Evolutionary conservation across 139 green algal genomes (phyloP).

Genomic region (Ostreobium quekettii): DNA sequence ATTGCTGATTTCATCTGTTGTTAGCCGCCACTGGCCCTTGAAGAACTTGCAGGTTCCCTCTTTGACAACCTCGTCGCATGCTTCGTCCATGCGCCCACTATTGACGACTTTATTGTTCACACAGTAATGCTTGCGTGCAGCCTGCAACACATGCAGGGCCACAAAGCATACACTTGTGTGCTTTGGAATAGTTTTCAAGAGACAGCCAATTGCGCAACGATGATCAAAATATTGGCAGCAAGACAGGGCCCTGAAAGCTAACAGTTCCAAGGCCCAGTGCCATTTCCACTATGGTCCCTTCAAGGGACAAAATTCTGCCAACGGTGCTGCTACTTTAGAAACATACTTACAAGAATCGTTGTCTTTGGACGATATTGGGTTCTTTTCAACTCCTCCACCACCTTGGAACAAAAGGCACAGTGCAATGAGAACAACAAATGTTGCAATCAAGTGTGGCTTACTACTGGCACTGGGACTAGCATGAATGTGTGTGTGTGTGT

Average conservation of each 20-base stretch:
- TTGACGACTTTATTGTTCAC: slow-evolving; percentile 58
- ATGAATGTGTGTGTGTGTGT: too few relatives aligned
- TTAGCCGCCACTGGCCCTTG: slow-evolving; percentile 24
- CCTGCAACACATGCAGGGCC: slow-evolving; percentile 30
- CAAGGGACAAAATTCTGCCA: too few relatives aligned
- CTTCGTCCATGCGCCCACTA: slow-evolving; percentile 52
- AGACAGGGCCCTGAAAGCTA: too few relatives aligned
- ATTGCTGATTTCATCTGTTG: neutral
- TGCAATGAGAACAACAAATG: too few relatives aligned
- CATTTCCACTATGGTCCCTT: too few relatives aligned
- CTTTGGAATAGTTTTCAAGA: neutral
- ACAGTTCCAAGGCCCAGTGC: too few relatives aligned
- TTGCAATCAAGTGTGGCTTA: too few relatives aligned
- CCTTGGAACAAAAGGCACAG: slow-evolving; percentile 37
- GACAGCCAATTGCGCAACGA: neutral
- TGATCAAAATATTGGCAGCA: too few relatives aligned
- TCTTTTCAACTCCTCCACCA: slow-evolving; percentile 83
- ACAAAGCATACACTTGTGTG: neutral
- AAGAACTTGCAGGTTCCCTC: slow-evolving; percentile 47
- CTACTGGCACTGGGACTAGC: too few relatives aligned
- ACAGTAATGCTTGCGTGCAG: slow-evolving; percentile 79
- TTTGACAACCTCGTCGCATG: slow-evolving; percentile 63
- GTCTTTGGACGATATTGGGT: slow-evolving; percentile 68
- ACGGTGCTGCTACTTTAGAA: too few relatives aligned
- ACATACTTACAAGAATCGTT: slow-evolving; percentile 64